Evolutionary conservation across 371 early-diverging fungal species (phyloP).

Genomic region (Syncephalastrum contaminatum): DNA sequence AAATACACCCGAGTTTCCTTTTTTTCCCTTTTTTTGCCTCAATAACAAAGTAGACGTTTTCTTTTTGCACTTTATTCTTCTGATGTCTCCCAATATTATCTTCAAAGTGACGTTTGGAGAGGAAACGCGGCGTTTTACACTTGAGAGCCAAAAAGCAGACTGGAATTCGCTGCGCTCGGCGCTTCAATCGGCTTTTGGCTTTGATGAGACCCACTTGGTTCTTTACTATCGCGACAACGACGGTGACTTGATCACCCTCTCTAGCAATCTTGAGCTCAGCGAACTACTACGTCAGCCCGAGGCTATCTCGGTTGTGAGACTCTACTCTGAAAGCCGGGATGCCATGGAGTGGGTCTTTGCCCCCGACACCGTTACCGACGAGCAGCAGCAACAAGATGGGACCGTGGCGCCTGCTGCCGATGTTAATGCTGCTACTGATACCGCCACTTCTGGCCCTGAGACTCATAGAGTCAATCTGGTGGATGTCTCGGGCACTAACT

Average conservation of each 20-base stretch:
- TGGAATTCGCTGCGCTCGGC: constrained; percentile 10
- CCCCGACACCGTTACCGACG: neutral
- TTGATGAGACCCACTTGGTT: constrained; percentile 2
- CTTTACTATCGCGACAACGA: constrained; percentile 18
- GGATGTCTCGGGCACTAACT: neutral
- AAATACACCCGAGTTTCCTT: too few relatives aligned
- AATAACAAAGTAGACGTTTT: too few relatives aligned
- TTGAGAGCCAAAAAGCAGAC: constrained; percentile 4
- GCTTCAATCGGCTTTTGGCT: constrained; percentile 9
- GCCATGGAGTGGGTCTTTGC: constrained; percentile 13
- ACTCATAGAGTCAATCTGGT: neutral
- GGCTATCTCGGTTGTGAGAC: constrained; percentile 6
- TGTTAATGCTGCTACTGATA: neutral
- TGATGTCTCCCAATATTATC: too few relatives aligned
- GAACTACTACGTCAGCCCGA: constrained; percentile 13
- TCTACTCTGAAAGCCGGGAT: constrained; percentile 6
- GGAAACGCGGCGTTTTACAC: constrained; percentile 10
- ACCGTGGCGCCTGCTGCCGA: neutral
- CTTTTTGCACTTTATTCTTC: too few relatives aligned
- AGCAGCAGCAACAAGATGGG: constrained; percentile 1
- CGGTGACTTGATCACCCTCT: constrained; percentile 13
- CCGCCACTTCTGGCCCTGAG: neutral
- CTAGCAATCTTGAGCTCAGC: constrained; percentile 15
- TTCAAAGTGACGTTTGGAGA: constrained; percentile 16
- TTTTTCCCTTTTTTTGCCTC: too few relatives aligned